Evolutionary conservation across 352 stramenopile genomes (phyloP).

Genomic region (Thalassiosira hispida): DNA sequence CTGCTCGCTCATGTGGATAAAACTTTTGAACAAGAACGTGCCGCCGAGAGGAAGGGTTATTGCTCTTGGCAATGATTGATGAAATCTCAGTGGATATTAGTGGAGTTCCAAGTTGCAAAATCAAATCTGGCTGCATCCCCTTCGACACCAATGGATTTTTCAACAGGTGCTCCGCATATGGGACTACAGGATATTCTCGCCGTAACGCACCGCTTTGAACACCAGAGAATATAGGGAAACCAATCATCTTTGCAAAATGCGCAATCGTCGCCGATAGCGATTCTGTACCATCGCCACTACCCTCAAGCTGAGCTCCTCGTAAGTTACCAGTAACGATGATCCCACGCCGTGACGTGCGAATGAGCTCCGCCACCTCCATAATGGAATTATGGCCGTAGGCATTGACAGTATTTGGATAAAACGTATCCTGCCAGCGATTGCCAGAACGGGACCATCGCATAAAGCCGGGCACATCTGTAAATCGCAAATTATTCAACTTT

Average conservation of each 20-base stretch:
- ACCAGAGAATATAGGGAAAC: slow-evolving; percentile 76
- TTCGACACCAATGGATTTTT: slow-evolving; percentile 64
- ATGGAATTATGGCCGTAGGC: slow-evolving; percentile 19
- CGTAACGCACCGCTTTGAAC: slow-evolving; percentile 67
- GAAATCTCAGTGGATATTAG: slow-evolving; percentile 78
- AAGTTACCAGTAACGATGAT: slow-evolving; percentile 82
- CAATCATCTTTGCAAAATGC: slow-evolving; percentile 68
- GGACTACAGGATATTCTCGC: slow-evolving; percentile 66
- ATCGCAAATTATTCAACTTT: slow-evolving; percentile 67
- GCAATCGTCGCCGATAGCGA: slow-evolving; percentile 53
- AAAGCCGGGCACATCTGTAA: slow-evolving; percentile 79
- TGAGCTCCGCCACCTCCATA: slow-evolving; percentile 55
- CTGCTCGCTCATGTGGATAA: slow-evolving; percentile 62
- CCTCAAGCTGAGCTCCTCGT: slow-evolving; percentile 27
- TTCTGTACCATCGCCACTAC: slow-evolving; percentile 29
- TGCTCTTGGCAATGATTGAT: slow-evolving; percentile 69
- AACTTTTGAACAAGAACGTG: slow-evolving; percentile 80
- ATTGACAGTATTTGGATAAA: slow-evolving; percentile 30
- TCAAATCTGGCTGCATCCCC: slow-evolving; percentile 73
- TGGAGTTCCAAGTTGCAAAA: slow-evolving; percentile 79
- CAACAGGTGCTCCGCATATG: slow-evolving; percentile 82
- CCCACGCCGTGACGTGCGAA: slow-evolving; percentile 66
- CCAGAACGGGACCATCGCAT: slow-evolving; percentile 66
- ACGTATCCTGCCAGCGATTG: slow-evolving; percentile 53
- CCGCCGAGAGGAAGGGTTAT: slow-evolving; percentile 20